Base-by-base conservation (phyloP, 495 filamentous ascomycete species). In the Hamigera avellanea region DNA sequence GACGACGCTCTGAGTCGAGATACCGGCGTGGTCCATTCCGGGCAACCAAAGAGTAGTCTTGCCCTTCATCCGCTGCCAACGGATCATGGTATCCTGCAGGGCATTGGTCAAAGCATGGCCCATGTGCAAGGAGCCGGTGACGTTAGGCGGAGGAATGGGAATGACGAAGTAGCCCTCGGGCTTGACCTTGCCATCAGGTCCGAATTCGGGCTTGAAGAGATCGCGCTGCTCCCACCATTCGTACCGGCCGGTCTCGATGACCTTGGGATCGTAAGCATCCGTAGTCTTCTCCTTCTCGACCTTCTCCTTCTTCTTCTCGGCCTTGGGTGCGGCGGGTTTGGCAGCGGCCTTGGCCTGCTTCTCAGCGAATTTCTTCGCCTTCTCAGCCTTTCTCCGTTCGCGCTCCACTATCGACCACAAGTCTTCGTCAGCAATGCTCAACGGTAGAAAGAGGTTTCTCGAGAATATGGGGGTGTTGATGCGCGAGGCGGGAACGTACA, bases 11-110 rank as follows among this genome's bases (percentile, higher is more conserved):
- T 86, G 81, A 18, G 81, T 86, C 2, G 78, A 75, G 46, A 86
- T 83, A 59, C 80, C 78, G 21, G 81, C 81, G 54, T 86, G 81
- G 50, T 85, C 81, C 56, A 78, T 81, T 35, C 81, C 81, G 2
- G 81, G 81, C 17, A 82, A 61, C 69, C 74, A 85, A 16, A 85
- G 57, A 26, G 84, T 86, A 5, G 75, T 73, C 47, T 73, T 72
- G 30, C 74, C 75, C 59, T 61, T 69, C 73, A 76, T 76, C 14
- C 73, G 59, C 43, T 75, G 54, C 73, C 78, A 86, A 37, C 83
- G 65, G 39, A 86, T 83, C 59, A 89, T 66, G 8, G 78, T 67
- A 51, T 88, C 83, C 57, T 88, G 82, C 26, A 86, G 62, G 19
- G 78, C 67, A 29, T 69, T 72, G 26, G 69, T 71, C 34, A 83